Conservation (phyloP, 352 stramenopile genomes). For the Phytophthora crassamura region DNA sequence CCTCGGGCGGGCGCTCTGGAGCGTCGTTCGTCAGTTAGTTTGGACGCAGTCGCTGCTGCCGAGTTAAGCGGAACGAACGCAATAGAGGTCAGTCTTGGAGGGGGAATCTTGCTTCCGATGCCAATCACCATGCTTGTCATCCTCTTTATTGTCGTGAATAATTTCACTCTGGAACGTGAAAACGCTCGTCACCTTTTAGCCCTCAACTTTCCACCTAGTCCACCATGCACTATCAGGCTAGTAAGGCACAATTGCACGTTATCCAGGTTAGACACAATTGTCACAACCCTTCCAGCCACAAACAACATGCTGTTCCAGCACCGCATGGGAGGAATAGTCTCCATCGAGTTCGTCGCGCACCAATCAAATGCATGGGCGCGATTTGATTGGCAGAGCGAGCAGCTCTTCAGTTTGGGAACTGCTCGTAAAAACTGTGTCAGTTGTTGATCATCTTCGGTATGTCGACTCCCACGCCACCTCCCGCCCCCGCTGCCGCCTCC, state of each 20-base stretch:
- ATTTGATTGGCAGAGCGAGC: conserved; percentile 13
- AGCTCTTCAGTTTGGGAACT: background rate
- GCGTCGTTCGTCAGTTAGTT: conserved; percentile 34
- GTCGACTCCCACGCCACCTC: conserved; percentile 38
- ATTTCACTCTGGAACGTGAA: too few species aligned
- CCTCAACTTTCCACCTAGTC: too few species aligned
- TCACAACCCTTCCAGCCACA: too few species aligned
- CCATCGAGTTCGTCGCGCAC: conserved; percentile 3
- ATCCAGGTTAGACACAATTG: too few species aligned
- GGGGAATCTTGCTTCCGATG: conserved; percentile 35
- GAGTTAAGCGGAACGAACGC: conserved; percentile 38
- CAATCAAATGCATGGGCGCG: conserved; percentile 34
- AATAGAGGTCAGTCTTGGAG: conserved; percentile 48
- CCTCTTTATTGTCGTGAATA: background rate
- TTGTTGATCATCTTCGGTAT: conserved; percentile 35
- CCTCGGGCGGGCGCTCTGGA: conserved; percentile 30
- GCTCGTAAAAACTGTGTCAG: conserved; percentile 6
- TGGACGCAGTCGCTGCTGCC: conserved; percentile 30
- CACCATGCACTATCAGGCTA: background rate
- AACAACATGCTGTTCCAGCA: background rate
- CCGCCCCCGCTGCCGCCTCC: conserved; percentile 23
- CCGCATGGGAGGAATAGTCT: background rate
- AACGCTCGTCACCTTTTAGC: too few species aligned
- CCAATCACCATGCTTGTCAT: conserved; percentile 9
- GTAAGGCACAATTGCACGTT: too few species aligned